Evolutionary conservation across 352 stramenopile genomes (phyloP).

Genomic region (Saprolegnia parasitica): DNA sequence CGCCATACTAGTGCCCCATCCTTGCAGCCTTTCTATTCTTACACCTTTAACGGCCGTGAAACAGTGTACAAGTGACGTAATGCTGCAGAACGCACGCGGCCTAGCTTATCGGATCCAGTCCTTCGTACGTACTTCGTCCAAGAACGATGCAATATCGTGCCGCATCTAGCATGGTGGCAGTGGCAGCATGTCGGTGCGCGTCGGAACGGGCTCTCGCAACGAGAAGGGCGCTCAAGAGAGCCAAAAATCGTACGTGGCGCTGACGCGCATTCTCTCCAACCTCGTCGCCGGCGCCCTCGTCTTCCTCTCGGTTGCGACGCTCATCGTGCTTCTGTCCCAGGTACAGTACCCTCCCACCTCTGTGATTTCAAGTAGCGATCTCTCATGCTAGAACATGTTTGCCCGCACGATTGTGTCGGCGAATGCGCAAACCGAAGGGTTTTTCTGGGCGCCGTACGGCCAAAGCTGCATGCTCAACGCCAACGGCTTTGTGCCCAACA

Average conservation of each 20-base stretch:
- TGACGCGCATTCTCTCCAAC: constrained; percentile 9
- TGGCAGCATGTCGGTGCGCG: neutral
- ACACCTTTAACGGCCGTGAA: neutral
- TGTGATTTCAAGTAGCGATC: too few relatives aligned
- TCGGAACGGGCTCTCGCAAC: neutral
- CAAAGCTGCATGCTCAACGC: neutral
- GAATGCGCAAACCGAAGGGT: constrained; percentile 4
- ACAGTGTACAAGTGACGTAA: neutral
- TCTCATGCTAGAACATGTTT: constrained; percentile 25
- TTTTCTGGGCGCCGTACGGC: constrained; percentile 12
- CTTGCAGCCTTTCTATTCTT: neutral
- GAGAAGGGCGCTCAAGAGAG: neutral
- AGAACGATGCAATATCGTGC: neutral
- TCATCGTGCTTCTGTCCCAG: constrained; percentile 5
- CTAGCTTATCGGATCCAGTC: neutral
- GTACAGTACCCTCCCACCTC: neutral
- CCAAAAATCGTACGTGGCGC: constrained; percentile 13
- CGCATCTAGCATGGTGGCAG: neutral
- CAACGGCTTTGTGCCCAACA: constrained; percentile 6
- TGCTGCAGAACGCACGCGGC: neutral
- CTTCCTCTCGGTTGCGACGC: neutral
- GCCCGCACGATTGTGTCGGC: constrained; percentile 2
- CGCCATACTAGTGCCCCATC: too few relatives aligned
- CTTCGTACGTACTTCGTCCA: neutral
- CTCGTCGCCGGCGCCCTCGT: constrained; percentile 2